A percentile compares a stretch with the other conserved stretches of the same genome.
Evolutionary conservation across 768 basidiomycete species (phyloP).

Genomic region (Coprinellus aureogranulatus): DNA sequence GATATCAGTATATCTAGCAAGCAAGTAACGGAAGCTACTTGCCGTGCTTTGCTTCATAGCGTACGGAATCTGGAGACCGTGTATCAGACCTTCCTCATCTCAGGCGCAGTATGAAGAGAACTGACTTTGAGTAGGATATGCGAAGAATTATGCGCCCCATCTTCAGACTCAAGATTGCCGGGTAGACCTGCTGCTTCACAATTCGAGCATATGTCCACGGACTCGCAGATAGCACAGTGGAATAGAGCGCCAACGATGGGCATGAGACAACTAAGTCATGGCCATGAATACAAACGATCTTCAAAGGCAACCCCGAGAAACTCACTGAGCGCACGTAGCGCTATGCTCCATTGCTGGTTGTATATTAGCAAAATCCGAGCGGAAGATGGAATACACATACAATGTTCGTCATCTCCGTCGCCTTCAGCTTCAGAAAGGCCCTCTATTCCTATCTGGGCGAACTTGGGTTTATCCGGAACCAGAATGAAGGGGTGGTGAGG

Average conservation of each 20-base stretch:
- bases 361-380: conserved; percentile 8
- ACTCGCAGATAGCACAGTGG: conserved; percentile 87
- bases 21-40: conserved; percentile 7
- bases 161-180: conserved; percentile 73
- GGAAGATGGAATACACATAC: conserved; percentile 36
- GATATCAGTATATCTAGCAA: background rate
- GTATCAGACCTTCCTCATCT: no score
- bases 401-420: conserved; percentile 55
- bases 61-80: conserved; percentile 67
- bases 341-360: conserved; percentile 81
- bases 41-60: conserved; percentile 74
- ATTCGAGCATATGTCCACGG: conserved; percentile 81
- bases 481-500: conserved; percentile 84
- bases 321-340: conserved; percentile 85
- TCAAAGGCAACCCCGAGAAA: conserved; percentile 10
- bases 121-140: conserved; percentile 93
- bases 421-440: conserved; percentile 27
- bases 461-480: conserved; percentile 61
- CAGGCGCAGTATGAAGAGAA: no score
- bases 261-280: conserved; percentile 63
- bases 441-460: conserved; percentile 41
- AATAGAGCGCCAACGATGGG: conserved; percentile 92
- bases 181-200: conserved; percentile 86
- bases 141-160: conserved; percentile 76
- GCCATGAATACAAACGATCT: background rate